Percentiles rank a stretch among this genome's conserved stretches.
phyloP scores from a whole-genome alignment of 805 yeast species.

The Yamadazyma nakazawae region DNA sequence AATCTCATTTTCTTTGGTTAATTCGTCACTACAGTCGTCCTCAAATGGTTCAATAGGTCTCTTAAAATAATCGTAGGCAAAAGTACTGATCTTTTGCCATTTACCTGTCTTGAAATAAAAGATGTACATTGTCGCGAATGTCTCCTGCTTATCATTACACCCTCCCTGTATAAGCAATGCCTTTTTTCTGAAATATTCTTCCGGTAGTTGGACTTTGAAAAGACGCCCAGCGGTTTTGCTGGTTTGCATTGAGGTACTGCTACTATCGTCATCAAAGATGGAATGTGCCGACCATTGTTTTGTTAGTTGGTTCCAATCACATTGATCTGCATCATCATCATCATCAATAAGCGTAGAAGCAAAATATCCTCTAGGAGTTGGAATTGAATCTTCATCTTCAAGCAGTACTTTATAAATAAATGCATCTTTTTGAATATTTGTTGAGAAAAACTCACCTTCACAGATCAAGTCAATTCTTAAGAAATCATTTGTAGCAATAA shows the following conservation, averaged over 20 bases:
- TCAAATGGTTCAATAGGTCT: constrained; percentile 21
- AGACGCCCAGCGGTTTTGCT: constrained; percentile 5
- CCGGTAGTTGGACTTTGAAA: constrained; percentile 10
- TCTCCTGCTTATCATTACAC: constrained; percentile 25
- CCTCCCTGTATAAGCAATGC: constrained; percentile 42
- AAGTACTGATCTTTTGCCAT: constrained; percentile 35
- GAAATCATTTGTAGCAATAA: constrained; percentile 32
- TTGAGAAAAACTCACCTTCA: constrained; percentile 11
- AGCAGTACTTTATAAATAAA: constrained; percentile 13
- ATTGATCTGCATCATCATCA: constrained; percentile 16
- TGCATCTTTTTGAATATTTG: constrained; percentile 16
- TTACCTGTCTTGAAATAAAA: constrained; percentile 31
- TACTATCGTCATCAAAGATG: constrained; percentile 13
- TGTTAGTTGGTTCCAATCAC: constrained; percentile 15
- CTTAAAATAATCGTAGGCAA: constrained; percentile 33
- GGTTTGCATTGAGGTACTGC: constrained; percentile 12
- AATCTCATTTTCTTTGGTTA: constrained; percentile 23
- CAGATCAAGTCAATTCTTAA: constrained; percentile 32
- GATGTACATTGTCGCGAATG: constrained; percentile 32
- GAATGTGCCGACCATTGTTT: constrained; percentile 12
- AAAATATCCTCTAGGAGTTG: constrained; percentile 39
- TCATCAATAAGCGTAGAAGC: constrained; percentile 31
- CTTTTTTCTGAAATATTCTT: constrained; percentile 24
- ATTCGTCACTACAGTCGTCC: constrained; percentile 26
- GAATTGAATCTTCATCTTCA: constrained; percentile 18